phyloP scores from a whole-genome alignment of 768 basidiomycete genomes.

The Trametes meyenii region DNA sequence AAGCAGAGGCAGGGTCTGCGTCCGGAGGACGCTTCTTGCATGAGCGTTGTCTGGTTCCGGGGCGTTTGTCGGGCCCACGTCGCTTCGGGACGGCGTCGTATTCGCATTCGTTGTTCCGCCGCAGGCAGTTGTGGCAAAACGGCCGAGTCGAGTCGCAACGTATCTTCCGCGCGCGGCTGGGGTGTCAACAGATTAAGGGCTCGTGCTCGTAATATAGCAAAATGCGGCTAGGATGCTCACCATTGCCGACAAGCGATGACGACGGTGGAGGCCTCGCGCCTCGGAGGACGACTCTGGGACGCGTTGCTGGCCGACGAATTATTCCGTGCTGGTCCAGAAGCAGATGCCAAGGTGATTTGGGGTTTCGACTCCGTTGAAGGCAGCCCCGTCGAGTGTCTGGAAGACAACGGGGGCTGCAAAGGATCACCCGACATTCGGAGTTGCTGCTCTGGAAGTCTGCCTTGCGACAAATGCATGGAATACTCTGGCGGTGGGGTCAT shows the following conservation, averaged over 20 bases:
- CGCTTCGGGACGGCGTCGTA: slow-evolving; percentile 83
- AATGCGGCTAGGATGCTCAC: slow-evolving; percentile 46
- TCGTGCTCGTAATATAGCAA: slow-evolving; percentile 14
- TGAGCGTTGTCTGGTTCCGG: slow-evolving; percentile 79
- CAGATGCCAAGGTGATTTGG: slow-evolving; percentile 23
- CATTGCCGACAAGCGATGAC: slow-evolving; percentile 88
- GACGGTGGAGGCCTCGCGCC: slow-evolving; percentile 49
- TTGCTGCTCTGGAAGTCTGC: slow-evolving; percentile 30
- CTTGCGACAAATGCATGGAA: slow-evolving; percentile 34
- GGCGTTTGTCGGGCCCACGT: slow-evolving; percentile 84
- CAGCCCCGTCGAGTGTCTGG: slow-evolving; percentile 28
- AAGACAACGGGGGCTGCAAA: slow-evolving; percentile 18
- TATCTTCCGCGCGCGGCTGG: slow-evolving; percentile 82
- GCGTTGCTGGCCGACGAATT: slow-evolving; percentile 29
- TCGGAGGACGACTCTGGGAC: slow-evolving; percentile 27
- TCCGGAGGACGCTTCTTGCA: slow-evolving; percentile 78
- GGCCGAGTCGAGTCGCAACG: slow-evolving; percentile 85
- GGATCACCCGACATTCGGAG: slow-evolving; percentile 26
- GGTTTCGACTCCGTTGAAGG: slow-evolving; percentile 24
- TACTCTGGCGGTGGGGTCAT: slow-evolving; percentile 30
- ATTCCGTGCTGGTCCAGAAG: slow-evolving; percentile 24
- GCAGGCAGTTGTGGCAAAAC: slow-evolving; percentile 79
- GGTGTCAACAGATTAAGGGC: slow-evolving; percentile 34
- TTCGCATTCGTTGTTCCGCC: slow-evolving; percentile 75
- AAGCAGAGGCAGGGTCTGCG: slow-evolving; percentile 31